Evolutionary conservation across 2,329 filamentous ascomycete species (phyloP).

Genomic region (Nothomitra cinnamomea): DNA sequence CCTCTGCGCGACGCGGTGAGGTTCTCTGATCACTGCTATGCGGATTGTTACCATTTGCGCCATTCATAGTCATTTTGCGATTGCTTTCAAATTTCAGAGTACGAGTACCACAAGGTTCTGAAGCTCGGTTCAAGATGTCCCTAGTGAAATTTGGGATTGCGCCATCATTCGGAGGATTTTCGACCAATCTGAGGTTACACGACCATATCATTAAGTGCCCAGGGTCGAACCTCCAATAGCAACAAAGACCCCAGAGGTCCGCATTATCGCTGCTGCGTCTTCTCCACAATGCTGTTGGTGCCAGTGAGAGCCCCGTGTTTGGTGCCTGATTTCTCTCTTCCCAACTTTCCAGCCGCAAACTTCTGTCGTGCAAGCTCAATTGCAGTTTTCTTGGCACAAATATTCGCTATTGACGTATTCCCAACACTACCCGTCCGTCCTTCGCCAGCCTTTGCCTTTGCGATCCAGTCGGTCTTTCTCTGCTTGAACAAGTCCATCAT

Average conservation of each 20-base stretch:
- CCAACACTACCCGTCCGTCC: constrained; percentile 4
- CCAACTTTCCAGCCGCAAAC: constrained; percentile 30
- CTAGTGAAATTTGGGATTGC: background rate
- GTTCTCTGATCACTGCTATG: background rate
- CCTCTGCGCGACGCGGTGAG: background rate
- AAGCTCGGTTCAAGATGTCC: background rate
- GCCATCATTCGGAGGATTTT: background rate
- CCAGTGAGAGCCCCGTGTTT: background rate
- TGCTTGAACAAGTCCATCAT: constrained; percentile 54
- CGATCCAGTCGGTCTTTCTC: constrained; percentile 44
- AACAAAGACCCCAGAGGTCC: no score
- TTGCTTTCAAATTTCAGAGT: no score
- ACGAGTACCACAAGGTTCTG: no score
- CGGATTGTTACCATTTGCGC: background rate
- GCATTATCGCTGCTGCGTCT: background rate
- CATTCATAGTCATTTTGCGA: background rate
- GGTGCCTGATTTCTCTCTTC: constrained; percentile 13
- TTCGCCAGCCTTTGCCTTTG: constrained; percentile 31
- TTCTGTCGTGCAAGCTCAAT: constrained; percentile 41
- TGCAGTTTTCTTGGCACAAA: constrained; percentile 25
- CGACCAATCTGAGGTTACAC: background rate
- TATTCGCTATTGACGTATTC: background rate
- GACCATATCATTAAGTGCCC: background rate
- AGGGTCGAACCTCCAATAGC: background rate
- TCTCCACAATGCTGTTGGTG: background rate